Percentiles rank a stretch among this genome's conserved stretches.
These are phyloP conservation scores for Pestalotiopsis sp. DNA, from an alignment of 2,329 filamentous ascomycete genomes.

Conservation along the genomic window DNA sequence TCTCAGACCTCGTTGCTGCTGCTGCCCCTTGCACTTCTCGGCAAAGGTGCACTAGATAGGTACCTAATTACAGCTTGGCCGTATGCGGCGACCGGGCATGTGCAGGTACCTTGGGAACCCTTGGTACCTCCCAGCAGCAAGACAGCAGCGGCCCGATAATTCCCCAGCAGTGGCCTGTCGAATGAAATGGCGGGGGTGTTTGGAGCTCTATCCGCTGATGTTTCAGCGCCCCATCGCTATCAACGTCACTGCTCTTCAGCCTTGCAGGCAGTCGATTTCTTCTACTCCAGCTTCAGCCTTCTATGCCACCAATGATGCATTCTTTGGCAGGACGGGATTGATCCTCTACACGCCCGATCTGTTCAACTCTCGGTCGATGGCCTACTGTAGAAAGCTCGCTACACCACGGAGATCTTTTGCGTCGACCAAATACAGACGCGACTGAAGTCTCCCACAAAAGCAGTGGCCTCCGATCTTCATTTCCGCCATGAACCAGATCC, in stretches of 20 bases:
- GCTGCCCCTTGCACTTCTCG: neutral
- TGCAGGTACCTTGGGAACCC: neutral
- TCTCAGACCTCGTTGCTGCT: neutral
- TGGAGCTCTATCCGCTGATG: neutral
- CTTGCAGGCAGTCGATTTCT: conserved; percentile 1
- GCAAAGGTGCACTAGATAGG: neutral
- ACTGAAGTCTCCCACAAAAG: neutral
- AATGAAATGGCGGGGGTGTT: neutral
- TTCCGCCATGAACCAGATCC: conserved; percentile 84
- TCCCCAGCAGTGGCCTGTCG: neutral
- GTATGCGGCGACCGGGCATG: neutral
- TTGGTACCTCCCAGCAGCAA: neutral
- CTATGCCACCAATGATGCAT: neutral
- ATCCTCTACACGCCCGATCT: neutral
- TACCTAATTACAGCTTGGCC: neutral
- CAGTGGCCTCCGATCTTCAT: neutral
- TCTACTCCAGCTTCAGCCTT: conserved; percentile 3
- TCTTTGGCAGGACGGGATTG: neutral
- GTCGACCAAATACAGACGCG: neutral
- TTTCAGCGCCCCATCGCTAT: neutral
- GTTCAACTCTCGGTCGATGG: neutral
- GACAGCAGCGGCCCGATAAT: neutral
- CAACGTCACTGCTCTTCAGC: conserved; percentile 9
- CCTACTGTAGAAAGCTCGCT: neutral
- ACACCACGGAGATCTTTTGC: neutral